These are phyloP conservation scores for Nakazawaea siamensis DNA, from an alignment of 805 yeast species.

Conservation along the genomic window DNA sequence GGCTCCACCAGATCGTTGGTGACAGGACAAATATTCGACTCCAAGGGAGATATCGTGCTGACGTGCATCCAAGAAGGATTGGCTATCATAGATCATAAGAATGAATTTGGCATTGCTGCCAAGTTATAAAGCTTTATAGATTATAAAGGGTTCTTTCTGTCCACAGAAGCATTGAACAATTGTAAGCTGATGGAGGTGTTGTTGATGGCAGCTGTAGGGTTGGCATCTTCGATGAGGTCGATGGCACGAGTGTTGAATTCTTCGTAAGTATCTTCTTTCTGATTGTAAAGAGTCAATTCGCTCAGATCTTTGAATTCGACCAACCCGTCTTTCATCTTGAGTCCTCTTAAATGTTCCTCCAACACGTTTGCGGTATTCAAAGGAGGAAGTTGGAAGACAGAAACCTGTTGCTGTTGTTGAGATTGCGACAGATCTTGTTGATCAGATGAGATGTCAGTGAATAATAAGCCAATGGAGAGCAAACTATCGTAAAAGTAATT, in stretches of 20 bases:
- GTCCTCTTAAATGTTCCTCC: constrained; percentile 1
- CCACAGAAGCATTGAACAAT: constrained; percentile 43
- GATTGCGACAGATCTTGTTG: constrained; percentile 10
- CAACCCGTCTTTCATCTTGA: constrained; percentile 12
- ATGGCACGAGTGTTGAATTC: constrained; percentile 38
- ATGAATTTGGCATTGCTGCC: neutral
- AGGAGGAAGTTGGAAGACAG: constrained; percentile 7
- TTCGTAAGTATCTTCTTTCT: constrained; percentile 19
- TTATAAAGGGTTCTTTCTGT: constrained; percentile 33
- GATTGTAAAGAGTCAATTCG: constrained; percentile 17
- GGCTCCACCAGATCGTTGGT: constrained; percentile 46
- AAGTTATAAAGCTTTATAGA: no score
- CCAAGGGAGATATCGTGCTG: constrained; percentile 44
- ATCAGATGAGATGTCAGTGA: constrained; percentile 19
- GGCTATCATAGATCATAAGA: constrained; percentile 6
- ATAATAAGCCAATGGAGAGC: constrained; percentile 37
- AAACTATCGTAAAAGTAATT: constrained; percentile 54
- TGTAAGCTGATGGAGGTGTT: constrained; percentile 48
- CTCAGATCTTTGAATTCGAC: neutral
- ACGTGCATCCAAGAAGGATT: constrained; percentile 63
- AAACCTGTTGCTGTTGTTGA: constrained; percentile 1
- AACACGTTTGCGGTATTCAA: constrained; percentile 7
- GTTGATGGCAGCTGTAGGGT: constrained; percentile 35
- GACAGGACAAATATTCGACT: constrained; percentile 48
- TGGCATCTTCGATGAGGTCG: constrained; percentile 53